Percentiles rank a stretch among this genome's conserved stretches.
These are phyloP conservation scores for Backusella westeae DNA, from an alignment of 192 early-diverging fungal species.

Conservation along the genomic window DNA sequence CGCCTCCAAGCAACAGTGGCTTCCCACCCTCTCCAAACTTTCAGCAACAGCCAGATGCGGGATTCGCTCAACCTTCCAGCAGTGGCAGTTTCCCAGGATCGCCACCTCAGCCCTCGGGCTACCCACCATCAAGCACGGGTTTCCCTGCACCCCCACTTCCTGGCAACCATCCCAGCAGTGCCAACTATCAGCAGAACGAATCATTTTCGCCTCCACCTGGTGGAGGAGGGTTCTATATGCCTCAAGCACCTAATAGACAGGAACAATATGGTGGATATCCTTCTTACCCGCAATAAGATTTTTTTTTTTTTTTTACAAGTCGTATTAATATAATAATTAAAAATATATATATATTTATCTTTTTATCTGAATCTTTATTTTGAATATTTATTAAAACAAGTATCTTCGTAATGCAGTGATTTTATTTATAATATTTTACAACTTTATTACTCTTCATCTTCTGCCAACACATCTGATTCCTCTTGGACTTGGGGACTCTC, in stretches of 20 bases:
- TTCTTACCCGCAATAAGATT: neutral
- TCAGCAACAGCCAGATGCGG: neutral
- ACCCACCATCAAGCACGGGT: conserved; percentile 17
- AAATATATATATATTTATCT: too few species aligned
- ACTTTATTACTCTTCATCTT: too few species aligned
- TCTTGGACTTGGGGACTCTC: too few species aligned
- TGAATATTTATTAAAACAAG: too few species aligned
- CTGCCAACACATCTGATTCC: too few species aligned
- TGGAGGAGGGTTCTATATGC: neutral
- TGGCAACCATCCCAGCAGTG: conserved; percentile 25
- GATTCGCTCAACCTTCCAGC: neutral
- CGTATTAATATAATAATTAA: neutral
- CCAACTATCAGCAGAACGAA: conserved; percentile 15
- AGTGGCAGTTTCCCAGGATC: neutral
- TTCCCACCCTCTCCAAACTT: neutral
- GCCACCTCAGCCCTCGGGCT: neutral
- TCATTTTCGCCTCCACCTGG: conserved; percentile 22
- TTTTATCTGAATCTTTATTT: too few species aligned
- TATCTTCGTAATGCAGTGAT: too few species aligned
- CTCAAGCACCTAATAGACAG: conserved; percentile 4
- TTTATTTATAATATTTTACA: too few species aligned
- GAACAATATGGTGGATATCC: neutral
- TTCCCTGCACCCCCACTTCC: conserved; percentile 29
- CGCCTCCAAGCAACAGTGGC: neutral
- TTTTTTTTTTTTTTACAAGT: neutral